Evolutionary conservation across 2,329 filamentous ascomycete genomes (phyloP), one percentile per base, ranked within the genome.

Genomic region (Penicillium sp.): DNA sequence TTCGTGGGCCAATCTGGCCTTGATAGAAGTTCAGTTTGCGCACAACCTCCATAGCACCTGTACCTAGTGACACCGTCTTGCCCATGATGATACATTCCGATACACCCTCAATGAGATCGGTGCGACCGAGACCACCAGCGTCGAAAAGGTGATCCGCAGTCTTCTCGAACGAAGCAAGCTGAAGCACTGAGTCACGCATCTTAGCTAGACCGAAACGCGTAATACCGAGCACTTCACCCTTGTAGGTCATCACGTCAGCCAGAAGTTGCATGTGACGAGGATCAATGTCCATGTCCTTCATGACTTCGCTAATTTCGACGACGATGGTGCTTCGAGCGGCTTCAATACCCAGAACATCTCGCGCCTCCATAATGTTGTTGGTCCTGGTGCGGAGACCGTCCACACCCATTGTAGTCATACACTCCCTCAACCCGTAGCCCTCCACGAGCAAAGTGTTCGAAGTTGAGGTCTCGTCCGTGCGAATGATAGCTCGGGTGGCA

Each of bases 241-340:
- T 97, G 82, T 93, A 97, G 0, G 94, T 97, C 94, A 99, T 99
- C 51, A 97, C 92, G 69, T 99, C 94, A 11, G 94, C 93, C 1
- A 99, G 84, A 17, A 99, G 83, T 72, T 97, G 89, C 91, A 99
- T 97, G 77, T 99, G 94, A 53, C 94, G 89, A 42, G 92, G 93
- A 75, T 99, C 94, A 67, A 99, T 97, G 73, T 85, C 87, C 91
- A 99, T 97, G 71, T 88, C 86, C 35, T 85, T 85, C 92, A 97
- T 99, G 69, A 97, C 94, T 50, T 83, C 82, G 50, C 82, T 83
- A 67, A 99, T 97, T 78, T 99, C 94, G 43, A 84, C 80, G 47
- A 94, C 89, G 68, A 99, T 97, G 7, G 92, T 96, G 4, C 83
- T 84, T 57, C 93, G 86, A 3, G 94, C 94, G 0, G 94, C 94